These are phyloP conservation scores for Boechera retrofracta DNA, from an alignment of 345 rosid species.

Conservation along the genomic window DNA sequence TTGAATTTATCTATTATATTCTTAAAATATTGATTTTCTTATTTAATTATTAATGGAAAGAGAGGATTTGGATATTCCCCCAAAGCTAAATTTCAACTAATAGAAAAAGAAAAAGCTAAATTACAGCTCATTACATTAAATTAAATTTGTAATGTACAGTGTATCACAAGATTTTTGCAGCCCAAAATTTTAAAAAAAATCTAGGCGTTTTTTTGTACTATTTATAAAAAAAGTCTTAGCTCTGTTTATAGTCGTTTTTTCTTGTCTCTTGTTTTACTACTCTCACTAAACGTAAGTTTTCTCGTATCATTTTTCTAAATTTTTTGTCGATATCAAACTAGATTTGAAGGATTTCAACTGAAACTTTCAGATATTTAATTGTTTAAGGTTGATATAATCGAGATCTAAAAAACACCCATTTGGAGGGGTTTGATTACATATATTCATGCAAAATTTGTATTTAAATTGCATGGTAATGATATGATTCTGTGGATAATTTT, in stretches of 20 bases:
- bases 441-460: not conserved
- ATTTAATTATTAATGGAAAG: not conserved
- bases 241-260: not conserved
- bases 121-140: not conserved
- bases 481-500: not conserved
- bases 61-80: not conserved
- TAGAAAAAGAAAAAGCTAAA: not conserved
- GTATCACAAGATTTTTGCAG: not conserved
- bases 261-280: not conserved
- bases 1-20: not conserved
- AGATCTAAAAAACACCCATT: not conserved
- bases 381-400: not conserved
- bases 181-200: not conserved
- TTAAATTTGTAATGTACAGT: not conserved
- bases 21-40: not conserved
- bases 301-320: not conserved
- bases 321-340: not conserved
- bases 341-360: not conserved
- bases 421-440: too few relatives aligned
- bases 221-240: not conserved
- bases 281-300: not conserved
- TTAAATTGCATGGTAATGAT: not conserved
- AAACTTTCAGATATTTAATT: not conserved
- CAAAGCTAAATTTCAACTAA: not conserved
- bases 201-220: not conserved